Evolutionary conservation across 2,329 filamentous ascomycete genomes (phyloP).

Genomic region (Berkeleyomyces basicola): DNA sequence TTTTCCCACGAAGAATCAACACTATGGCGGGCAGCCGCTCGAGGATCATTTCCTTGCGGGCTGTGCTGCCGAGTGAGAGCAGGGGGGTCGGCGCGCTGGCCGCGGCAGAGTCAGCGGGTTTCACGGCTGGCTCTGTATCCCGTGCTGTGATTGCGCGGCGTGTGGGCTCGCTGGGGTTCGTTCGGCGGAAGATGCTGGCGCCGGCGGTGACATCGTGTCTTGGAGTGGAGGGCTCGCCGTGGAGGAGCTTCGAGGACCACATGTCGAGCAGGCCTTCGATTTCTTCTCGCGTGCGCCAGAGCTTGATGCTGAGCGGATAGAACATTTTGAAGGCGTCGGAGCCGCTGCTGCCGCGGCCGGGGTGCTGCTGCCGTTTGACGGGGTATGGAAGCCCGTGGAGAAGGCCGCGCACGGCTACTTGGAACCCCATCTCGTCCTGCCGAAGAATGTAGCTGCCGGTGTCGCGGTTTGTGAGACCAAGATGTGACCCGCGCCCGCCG

Average conservation of each 20-base stretch:
- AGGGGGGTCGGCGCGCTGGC: constrained; percentile 23
- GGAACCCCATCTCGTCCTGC: constrained; percentile 88
- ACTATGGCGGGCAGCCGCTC: constrained; percentile 78
- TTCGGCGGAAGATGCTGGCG: constrained; percentile 33
- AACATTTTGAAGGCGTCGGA: constrained; percentile 73
- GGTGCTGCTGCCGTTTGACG: constrained; percentile 43
- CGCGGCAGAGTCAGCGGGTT: constrained; percentile 13
- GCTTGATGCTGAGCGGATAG: constrained; percentile 67
- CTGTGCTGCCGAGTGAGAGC: constrained; percentile 46
- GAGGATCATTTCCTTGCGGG: constrained; percentile 58
- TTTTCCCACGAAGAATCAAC: constrained; percentile 37
- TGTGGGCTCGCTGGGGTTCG: constrained; percentile 17
- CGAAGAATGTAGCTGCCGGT: constrained; percentile 57
- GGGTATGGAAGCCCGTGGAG: constrained; percentile 73
- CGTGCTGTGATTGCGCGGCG: constrained; percentile 13
- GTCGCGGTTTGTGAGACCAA: constrained; percentile 33
- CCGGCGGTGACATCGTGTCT: constrained; percentile 26
- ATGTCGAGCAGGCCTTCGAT: constrained; percentile 55
- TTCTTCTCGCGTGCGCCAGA: constrained; percentile 76
- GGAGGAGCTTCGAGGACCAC: constrained; percentile 46
- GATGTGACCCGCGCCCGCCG: constrained; percentile 28
- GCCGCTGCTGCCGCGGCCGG: background rate
- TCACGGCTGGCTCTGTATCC: background rate
- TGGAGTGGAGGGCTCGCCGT: constrained; percentile 29
- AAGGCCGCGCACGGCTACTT: constrained; percentile 73